These are phyloP conservation scores for Cenchrus americanus DNA, from an alignment of 176 grass and related monocot genomes.

Conservation along the genomic window DNA sequence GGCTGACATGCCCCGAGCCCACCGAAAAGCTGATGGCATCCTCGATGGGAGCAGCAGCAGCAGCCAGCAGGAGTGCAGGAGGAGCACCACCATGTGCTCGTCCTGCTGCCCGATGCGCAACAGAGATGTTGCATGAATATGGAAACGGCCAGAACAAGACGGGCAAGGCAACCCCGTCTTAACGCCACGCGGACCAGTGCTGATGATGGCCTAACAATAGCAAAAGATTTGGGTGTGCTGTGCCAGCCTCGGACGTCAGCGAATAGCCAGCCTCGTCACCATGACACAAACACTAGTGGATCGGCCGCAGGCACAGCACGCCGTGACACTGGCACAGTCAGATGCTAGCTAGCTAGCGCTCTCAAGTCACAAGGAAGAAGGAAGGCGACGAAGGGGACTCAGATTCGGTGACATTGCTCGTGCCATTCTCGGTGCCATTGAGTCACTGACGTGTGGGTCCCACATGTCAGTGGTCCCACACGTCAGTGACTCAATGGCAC, in stretches of 20 bases:
- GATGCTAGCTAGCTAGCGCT: too few species aligned
- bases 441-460: too few species aligned
- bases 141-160: constrained; percentile 11
- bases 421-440: too few species aligned
- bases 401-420: too few species aligned
- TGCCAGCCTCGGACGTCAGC: neutral
- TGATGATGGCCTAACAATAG: constrained; percentile 17
- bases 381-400: too few species aligned
- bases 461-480: too few species aligned
- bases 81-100: constrained; percentile 24
- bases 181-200: neutral
- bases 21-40: constrained; percentile 23
- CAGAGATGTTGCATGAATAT: neutral
- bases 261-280: neutral
- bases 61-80: neutral
- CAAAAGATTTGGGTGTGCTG: neutral
- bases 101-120: neutral
- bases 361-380: too few species aligned
- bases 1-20: constrained; percentile 37
- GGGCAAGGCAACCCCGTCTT: too few species aligned
- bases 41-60: neutral
- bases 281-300: neutral
- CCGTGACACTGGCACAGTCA: neutral
- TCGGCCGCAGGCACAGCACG: too few species aligned
- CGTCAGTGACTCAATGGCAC: too few species aligned